phyloP scores from a whole-genome alignment of 2,329 filamentous ascomycete species.

The Tolypocladium tundrense region DNA sequence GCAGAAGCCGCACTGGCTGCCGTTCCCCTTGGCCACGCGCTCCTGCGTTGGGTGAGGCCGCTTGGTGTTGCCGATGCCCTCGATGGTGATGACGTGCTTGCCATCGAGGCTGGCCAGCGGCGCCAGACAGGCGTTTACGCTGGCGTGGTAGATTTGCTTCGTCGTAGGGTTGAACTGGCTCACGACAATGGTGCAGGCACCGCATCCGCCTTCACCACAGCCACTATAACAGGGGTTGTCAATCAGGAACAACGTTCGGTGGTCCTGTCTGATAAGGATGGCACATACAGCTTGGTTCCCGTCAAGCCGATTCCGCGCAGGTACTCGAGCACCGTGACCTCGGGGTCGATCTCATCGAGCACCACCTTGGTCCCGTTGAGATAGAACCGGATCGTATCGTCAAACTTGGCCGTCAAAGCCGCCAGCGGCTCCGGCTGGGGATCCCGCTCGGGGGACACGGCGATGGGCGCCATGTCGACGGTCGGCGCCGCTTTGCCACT shows the following conservation, averaged over 20 bases:
- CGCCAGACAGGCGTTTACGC: constrained; percentile 90
- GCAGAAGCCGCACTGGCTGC: constrained; percentile 90
- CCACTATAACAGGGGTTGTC: constrained; percentile 38
- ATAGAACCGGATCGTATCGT: constrained; percentile 85
- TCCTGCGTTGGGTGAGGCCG: constrained; percentile 84
- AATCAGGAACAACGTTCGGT: not conserved
- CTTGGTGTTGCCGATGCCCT: constrained; percentile 85
- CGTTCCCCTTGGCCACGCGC: constrained; percentile 81
- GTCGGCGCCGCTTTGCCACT: not conserved
- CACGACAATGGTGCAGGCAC: constrained; percentile 90
- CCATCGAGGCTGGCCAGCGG: constrained; percentile 89
- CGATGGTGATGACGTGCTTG: constrained; percentile 96
- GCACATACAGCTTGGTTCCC: constrained; percentile 70
- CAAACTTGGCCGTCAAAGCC: constrained; percentile 61
- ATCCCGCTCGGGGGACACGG: constrained; percentile 38
- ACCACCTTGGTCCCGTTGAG: constrained; percentile 87
- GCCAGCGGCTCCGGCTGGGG: constrained; percentile 21
- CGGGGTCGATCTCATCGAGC: constrained; percentile 79
- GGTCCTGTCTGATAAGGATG: not conserved
- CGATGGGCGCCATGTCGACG: constrained; percentile 42
- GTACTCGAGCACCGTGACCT: constrained; percentile 87
- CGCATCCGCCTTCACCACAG: constrained; percentile 92
- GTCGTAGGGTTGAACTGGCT: constrained; percentile 92
- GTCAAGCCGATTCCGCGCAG: constrained; percentile 86
- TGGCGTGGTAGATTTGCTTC: constrained; percentile 88